A percentile compares a stretch with the other conserved stretches of the same genome.
These are phyloP conservation scores for Amanita jacksonii DNA, from an alignment of 768 basidiomycete species.

Conservation along the genomic window DNA sequence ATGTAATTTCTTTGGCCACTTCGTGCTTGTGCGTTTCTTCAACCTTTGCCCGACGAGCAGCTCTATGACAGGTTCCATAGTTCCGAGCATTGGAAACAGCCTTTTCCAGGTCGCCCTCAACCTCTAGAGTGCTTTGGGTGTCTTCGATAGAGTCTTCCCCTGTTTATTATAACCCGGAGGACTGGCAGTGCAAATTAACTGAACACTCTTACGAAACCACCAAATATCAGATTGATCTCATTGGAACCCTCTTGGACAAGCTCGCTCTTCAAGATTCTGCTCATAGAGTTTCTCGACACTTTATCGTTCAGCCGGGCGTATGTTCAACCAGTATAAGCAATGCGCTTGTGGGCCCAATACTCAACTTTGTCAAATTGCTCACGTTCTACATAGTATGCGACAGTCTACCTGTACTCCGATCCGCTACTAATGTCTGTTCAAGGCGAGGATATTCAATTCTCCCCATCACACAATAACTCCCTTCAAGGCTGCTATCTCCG, in stretches of 20 bases:
- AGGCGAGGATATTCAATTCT: constrained; percentile 68
- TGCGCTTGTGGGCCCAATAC: constrained; percentile 34
- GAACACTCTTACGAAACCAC: constrained; percentile 55
- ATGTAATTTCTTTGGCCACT: constrained; percentile 78
- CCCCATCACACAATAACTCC: constrained; percentile 51
- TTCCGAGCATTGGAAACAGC: constrained; percentile 50
- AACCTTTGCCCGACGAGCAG: neutral
- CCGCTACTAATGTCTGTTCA: constrained; percentile 8
- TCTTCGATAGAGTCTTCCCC: constrained; percentile 61
- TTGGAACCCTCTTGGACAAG: constrained; percentile 46
- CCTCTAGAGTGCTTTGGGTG: constrained; percentile 67
- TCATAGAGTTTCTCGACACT: constrained; percentile 37
- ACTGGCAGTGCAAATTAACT: constrained; percentile 64
- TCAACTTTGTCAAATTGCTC: constrained; percentile 38
- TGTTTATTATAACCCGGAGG: constrained; percentile 44
- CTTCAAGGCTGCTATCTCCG: constrained; percentile 58
- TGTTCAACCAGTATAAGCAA: constrained; percentile 52
- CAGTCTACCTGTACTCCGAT: neutral
- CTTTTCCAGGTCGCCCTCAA: constrained; percentile 36
- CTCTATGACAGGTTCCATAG: constrained; percentile 26
- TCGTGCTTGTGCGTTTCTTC: constrained; percentile 48
- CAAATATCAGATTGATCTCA: constrained; percentile 73
- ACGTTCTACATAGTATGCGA: constrained; percentile 57
- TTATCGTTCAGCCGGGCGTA: constrained; percentile 62
- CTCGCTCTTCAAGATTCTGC: constrained; percentile 22